Conservation (phyloP, 768 basidiomycete species). For the Udeniomyces megalosporus region DNA sequence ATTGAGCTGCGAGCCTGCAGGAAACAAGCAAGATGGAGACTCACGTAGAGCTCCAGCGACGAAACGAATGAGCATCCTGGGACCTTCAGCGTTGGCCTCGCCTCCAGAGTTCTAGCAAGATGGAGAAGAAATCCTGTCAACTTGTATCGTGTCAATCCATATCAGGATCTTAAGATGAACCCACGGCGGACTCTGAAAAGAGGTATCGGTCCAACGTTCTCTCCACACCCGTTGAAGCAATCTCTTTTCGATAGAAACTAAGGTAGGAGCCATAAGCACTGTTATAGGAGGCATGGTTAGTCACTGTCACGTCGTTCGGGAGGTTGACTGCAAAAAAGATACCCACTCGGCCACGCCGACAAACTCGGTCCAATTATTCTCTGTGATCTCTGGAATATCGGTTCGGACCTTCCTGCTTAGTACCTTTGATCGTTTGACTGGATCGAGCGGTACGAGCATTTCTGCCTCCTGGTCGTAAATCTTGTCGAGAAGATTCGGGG, state of each 20-base stretch:
- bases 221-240: neutral
- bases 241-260: neutral
- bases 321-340: neutral
- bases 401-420: neutral
- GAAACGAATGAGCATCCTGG: constrained; percentile 6
- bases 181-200: constrained; percentile 3
- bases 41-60: neutral
- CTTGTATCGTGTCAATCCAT: too few species aligned
- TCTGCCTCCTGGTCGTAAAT: neutral
- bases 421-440: neutral
- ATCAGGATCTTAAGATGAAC: too few species aligned
- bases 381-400: constrained; percentile 4
- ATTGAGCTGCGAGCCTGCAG: neutral
- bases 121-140: too few species aligned
- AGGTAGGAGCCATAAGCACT: constrained; percentile 5
- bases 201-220: neutral
- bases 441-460: constrained; percentile 3
- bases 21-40: neutral
- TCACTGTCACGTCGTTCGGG: neutral
- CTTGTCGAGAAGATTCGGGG: neutral
- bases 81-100: neutral
- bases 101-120: neutral
- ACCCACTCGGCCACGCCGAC: constrained; percentile 4
- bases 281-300: too few species aligned
- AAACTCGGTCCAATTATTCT: neutral